Evolutionary conservation across 139 green algal species (phyloP), one percentile per base, ranked within the genome.

Genomic region (Chlorella sp.): DNA sequence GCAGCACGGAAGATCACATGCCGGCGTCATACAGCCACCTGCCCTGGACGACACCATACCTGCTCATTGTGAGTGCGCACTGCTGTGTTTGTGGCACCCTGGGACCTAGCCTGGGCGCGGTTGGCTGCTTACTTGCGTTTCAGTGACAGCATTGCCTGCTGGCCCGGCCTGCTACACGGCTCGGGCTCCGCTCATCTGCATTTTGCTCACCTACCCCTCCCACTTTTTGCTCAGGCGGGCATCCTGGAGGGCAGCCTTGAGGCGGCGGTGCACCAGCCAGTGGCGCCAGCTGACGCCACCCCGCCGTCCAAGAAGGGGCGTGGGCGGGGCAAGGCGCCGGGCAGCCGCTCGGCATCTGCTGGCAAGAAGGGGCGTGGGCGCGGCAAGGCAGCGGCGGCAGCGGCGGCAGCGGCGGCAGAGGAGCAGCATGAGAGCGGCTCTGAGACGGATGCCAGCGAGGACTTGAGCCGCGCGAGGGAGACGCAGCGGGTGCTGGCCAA

Each of bases 1-100:
- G 57, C 60, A n/a, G 60, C 23, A 38, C 30, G 15, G 57, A 56
- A 26, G 76, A 82, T 25, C 3, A 39, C 9, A 2, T 82, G 21
- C 76, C 76, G 5, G 76, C 76, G 26, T 63, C 76, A 9, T 82
- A 82, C 36, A 56, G 38, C 9, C 55, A 60, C 60, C 76, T 72
- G 57, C 60, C 60, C 17, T 82, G 56, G 57, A 82, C 60, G 36
- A 82, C 76, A 25, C 76, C 57, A 17, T 17, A 82, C 34, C 28
- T 82, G 76, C 76, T 82, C 7, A 36, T 82, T 55, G 76, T 82
- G 76, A 57, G 76, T 9, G 60, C n/a, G n/a, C 28, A 9, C 17
- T 30, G 63, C 63, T 69, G 63, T 9, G 28, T 69, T 30, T 3
- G 28, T 38, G 63, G 63, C n/a, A n/a, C n/a, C n/a, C n/a, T n/a